A percentile compares a stretch with the other conserved stretches of the same genome.
These are phyloP conservation scores for Paramecium bursaria DNA, from an alignment of 73 alveolate species.

Conservation along the genomic window DNA sequence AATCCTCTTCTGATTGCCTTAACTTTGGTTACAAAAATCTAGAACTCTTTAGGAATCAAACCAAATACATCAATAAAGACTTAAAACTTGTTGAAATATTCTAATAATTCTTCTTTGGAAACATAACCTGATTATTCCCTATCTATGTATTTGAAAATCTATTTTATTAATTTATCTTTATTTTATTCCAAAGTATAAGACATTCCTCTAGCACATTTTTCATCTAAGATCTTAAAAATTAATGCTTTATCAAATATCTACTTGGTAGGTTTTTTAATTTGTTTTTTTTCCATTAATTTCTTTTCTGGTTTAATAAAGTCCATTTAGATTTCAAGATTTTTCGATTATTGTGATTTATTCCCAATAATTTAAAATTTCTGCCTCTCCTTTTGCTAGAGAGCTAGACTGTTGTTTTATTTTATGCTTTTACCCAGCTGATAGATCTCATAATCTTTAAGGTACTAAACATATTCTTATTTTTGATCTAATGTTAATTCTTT, in stretches of 20 bases:
- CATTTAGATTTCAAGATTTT: neutral
- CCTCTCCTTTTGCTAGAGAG: slow-evolving; percentile 9
- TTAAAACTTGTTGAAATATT: neutral
- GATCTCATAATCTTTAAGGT: neutral
- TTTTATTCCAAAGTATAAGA: slow-evolving; percentile 13
- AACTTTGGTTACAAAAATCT: slow-evolving; percentile 4
- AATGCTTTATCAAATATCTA: neutral
- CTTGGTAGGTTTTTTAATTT: neutral
- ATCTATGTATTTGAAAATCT: slow-evolving; percentile 23
- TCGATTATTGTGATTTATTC: neutral
- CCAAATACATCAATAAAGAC: slow-evolving; percentile 41
- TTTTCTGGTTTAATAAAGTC: neutral
- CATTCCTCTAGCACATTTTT: slow-evolving; percentile 6
- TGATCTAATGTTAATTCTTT: slow-evolving; percentile 9
- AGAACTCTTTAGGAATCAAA: neutral
- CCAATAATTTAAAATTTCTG: neutral
- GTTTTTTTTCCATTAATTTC: neutral
- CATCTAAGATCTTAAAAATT: slow-evolving; percentile 19
- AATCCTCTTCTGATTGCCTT: slow-evolving; percentile 28
- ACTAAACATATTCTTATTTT: neutral
- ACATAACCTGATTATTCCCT: slow-evolving; percentile 16
- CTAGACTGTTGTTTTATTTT: slow-evolving; percentile 7
- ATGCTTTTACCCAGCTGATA: neutral
- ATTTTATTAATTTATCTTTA: neutral
- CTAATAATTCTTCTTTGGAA: slow-evolving; percentile 14